Evolutionary conservation across 1,139 yeast species (phyloP), one percentile per base, ranked within the genome.

Genomic region (Protomyces lactucae-debilis): DNA sequence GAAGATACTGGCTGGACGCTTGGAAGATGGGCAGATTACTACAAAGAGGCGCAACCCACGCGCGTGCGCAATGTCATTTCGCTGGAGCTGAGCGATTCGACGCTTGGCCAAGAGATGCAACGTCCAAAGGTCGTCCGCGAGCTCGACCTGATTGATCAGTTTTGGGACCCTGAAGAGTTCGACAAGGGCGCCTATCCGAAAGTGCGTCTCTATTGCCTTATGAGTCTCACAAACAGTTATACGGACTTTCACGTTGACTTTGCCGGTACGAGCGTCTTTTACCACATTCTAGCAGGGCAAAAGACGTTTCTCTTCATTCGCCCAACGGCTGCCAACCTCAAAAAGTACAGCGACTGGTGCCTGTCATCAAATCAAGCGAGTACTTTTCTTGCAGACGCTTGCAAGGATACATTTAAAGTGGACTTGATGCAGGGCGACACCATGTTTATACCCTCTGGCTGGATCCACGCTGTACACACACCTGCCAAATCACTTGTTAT

Each of bases 231-330:
- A 52, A 84, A 86, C 66, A 85, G 95, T 0, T 91, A 84, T 72
- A 91, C 97, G 0, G 97, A 91, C 72, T 91, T 90, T 74, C 97
- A 91, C 73, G 79, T 91, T 55, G 97, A 91, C 74, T 91, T 91
- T 74, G 95, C 95, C 1, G 97, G 97, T 0, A 88, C 97, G 0
- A 87, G 93, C 0, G 97, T 91, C 3, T 91, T 89, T 73, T 91
- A 91, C 74, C 90, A 93, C 9, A 85, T 91, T 2, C 76, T 92
- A 23, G 77, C 80, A 9, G 97, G 97, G 0, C 71, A 79, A 3
- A 91, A 91, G 72, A 80, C 85, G 35, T 91, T 91, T 71, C 75
- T 90, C 57, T 82, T 91, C 80, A 85, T 82, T 68, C 96, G 96
- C 0, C 97, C 97, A 1, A 83, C 95, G 0, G 75, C 77, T 1